Evolutionary conservation across 2,329 filamentous ascomycete species (phyloP), one percentile per base, ranked within the genome.

Genomic region (Chaetomiaceae sp.): DNA sequence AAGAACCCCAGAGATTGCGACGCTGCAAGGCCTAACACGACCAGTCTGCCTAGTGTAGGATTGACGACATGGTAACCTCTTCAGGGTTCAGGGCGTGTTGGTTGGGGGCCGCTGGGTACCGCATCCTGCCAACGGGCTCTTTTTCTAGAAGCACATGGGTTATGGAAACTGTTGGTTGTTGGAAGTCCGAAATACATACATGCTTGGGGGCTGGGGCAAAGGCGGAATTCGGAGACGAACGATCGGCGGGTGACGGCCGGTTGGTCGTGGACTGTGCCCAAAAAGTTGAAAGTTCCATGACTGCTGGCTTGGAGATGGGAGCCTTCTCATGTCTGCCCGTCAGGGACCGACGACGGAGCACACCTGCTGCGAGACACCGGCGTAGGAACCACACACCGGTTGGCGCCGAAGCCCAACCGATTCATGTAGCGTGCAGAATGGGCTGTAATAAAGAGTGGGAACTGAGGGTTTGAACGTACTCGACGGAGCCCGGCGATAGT

Each of bases 121-220:
- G 51, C 29, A 48, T 44, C 44, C 51, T 36, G 44, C 37, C 32
- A 41, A 23, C 50, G 25, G n/a, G n/a, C n/a, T n/a, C 9, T n/a
- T 7, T 34, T 51, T 52, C 43, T 42, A 37, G 43, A 52, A 42
- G 18, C 25, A 21, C 10, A 23, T 43, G 11, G 16, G 21, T 8
- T 23, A 27, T 41, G 25, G 20, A 36, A n/a, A n/a, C 7, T 40
- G 48, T 36, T 50, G 38, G 48, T 13, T 16, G 32, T 16, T 45
- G 32, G 33, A 33, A 33, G 30, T 9, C 23, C 25, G 14, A 20
- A 29, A 8, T 20, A 11, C 4, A 18, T 45, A 18, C 16, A 20
- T 21, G 20, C 10, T 37, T 33, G n/a, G 44, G 44, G 33, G 44
- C 5, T 38, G 34, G n/a, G 11, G 20, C n/a, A 16, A 16, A 16